These are phyloP conservation scores for Chlorokybus atmophyticus DNA, from an alignment of 139 green algal species.

Conservation along the genomic window DNA sequence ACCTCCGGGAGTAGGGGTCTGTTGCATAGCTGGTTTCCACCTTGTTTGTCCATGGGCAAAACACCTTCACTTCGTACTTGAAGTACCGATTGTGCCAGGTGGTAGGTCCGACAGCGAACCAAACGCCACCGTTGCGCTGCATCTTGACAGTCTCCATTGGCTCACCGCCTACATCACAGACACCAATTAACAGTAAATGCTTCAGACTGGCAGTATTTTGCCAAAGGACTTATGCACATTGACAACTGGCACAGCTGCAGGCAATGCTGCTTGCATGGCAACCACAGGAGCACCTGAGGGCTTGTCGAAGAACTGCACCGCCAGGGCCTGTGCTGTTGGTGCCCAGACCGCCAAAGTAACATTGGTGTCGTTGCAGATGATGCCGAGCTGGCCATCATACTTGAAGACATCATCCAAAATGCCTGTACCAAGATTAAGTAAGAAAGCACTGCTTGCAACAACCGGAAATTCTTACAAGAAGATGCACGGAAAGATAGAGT, in stretches of 20 bases:
- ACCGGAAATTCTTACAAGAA: too few species aligned
- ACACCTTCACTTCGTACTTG: slow-evolving; percentile 52
- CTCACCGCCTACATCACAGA: neutral
- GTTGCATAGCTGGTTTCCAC: slow-evolving; percentile 34
- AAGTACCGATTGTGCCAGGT: slow-evolving; percentile 33
- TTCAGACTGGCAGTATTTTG: neutral
- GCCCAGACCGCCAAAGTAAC: slow-evolving; percentile 49
- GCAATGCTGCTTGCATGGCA: neutral
- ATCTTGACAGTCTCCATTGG: slow-evolving; percentile 1
- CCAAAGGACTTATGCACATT: too few species aligned
- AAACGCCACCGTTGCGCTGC: slow-evolving; percentile 25
- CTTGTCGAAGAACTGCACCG: slow-evolving; percentile 27
- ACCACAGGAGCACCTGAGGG: neutral
- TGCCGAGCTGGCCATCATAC: slow-evolving; percentile 54
- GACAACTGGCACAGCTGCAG: neutral
- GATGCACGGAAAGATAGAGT: too few species aligned
- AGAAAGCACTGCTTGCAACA: too few species aligned
- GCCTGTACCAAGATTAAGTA: too few species aligned
- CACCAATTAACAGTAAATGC: neutral
- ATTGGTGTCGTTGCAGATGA: slow-evolving; percentile 7
- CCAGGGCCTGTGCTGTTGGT: slow-evolving; percentile 52
- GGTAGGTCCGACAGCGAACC: slow-evolving; percentile 23
- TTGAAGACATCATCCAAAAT: slow-evolving; percentile 52
- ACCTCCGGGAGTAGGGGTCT: slow-evolving; percentile 63
- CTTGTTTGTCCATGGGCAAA: slow-evolving; percentile 39